These are phyloP conservation scores for Cercospora citrullina DNA, from an alignment of 2,329 filamentous ascomycete species.

Conservation along the genomic window DNA sequence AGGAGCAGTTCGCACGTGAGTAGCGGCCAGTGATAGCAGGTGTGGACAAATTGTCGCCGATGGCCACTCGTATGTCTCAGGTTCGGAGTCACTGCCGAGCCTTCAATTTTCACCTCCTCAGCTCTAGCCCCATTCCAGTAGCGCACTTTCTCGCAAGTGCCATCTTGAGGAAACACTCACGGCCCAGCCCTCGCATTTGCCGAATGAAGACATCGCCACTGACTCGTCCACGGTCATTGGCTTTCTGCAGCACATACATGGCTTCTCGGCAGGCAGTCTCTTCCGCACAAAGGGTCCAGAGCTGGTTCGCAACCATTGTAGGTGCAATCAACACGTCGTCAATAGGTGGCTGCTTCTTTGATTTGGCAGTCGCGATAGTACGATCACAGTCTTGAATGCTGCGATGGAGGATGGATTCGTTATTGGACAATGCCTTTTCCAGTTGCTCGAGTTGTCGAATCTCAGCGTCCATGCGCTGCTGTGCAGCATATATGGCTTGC, in stretches of 20 bases:
- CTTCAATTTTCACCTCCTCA: not conserved
- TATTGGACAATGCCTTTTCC: constrained; percentile 68
- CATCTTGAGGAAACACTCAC: constrained; percentile 84
- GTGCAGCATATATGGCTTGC: constrained; percentile 69
- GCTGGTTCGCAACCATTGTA: constrained; percentile 86
- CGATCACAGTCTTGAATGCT: constrained; percentile 76
- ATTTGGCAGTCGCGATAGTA: constrained; percentile 71
- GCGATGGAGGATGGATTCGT: constrained; percentile 75
- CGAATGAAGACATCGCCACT: constrained; percentile 73
- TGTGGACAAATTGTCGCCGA: not conserved
- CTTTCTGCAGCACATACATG: constrained; percentile 76
- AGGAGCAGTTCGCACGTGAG: not conserved
- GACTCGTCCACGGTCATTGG: constrained; percentile 71
- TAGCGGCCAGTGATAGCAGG: not conserved
- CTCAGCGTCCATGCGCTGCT: constrained; percentile 71
- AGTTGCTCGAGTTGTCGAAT: constrained; percentile 69
- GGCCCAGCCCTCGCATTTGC: constrained; percentile 67
- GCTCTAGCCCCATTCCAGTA: constrained; percentile 68
- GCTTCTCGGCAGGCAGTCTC: constrained; percentile 84
- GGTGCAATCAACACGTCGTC: constrained; percentile 93
- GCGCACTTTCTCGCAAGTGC: constrained; percentile 76
- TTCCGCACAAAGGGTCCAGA: constrained; percentile 86
- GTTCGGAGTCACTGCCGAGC: not conserved
- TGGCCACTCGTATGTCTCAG: not conserved
- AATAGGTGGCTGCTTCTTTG: constrained; percentile 70